Evolutionary conservation across 2,329 filamentous ascomycete genomes (phyloP), one percentile per base, ranked within the genome.

Genomic region (Bipolaris zeicola): DNA sequence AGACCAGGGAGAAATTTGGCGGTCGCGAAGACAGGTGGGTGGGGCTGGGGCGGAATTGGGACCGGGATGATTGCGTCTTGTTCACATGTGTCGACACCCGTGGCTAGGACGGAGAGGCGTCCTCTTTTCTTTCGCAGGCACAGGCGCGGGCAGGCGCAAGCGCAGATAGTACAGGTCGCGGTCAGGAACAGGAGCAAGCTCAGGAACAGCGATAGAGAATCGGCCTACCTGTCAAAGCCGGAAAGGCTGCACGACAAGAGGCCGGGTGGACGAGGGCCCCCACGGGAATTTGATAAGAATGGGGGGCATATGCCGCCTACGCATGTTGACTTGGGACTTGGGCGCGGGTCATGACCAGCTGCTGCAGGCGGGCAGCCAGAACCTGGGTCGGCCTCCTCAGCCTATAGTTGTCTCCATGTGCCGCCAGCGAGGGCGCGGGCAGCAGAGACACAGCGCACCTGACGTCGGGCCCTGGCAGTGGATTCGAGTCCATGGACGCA

Each of bases 271-370:
- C 16, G 28, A 33, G 38, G 45, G n/a, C 52, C 58, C 61, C 58
- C 61, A 61, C 61, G 60, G 55, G 41, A 56, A 62, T 63, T 61
- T 59, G 59, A 57, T 62, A 60, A 62, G 46, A 61, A 26, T 44
- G 52, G 48, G 50, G 38, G 48, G 53, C 14, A 36, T 50, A 7
- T 37, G 10, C 44, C 60, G 50, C 54, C 39, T 44, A 57, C 54
- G 51, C 55, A 53, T 50, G 13, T 55, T 44, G 39, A 53, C 22
- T 43, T n/a, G 39, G 41, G 39, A 53, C 22, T 43, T 13, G 44
- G 42, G 57, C 54, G 42, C 39, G 54, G 42, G 38, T 34, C 26
- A 11, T 16, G 43, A 26, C 38, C 22, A 41, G 53, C 13, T 44
- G 43, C 45, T 44, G 46, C 45, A 43, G 46, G 43, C 39, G 49